These are phyloP conservation scores for Neonectria magnoliae DNA, from an alignment of 2,329 filamentous ascomycete genomes.

Conservation along the genomic window DNA sequence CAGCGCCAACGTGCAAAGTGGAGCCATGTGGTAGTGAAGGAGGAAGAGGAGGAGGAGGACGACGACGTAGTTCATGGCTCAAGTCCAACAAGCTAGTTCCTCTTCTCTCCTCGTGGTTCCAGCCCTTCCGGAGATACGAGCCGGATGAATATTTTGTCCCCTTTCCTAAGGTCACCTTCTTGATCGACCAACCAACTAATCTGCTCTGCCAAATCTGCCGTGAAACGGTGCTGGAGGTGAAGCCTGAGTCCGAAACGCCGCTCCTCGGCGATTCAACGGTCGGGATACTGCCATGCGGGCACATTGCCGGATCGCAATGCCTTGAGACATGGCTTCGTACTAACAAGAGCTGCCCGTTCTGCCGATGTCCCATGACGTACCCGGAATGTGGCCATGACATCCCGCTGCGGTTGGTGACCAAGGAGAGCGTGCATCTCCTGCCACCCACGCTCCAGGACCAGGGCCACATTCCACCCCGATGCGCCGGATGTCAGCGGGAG, in stretches of 20 bases:
- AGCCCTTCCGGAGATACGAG: constrained; percentile 32
- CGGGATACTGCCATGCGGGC: constrained; percentile 49
- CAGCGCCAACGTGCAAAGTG: not conserved
- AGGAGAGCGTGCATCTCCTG: constrained; percentile 45
- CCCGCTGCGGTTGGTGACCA: constrained; percentile 38
- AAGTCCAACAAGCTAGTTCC: constrained; percentile 19
- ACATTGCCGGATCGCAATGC: constrained; percentile 46
- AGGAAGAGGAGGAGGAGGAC: not conserved
- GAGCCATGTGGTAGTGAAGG: not conserved
- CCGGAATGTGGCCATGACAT: constrained; percentile 45
- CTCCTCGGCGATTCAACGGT: constrained; percentile 33
- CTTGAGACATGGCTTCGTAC: constrained; percentile 41
- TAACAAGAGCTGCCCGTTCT: constrained; percentile 48
- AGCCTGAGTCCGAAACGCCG: constrained; percentile 25
- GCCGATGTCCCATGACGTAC: constrained; percentile 43
- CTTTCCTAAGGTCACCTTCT: constrained; percentile 43
- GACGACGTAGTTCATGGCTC: constrained; percentile 10
- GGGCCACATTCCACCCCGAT: constrained; percentile 43
- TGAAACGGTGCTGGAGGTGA: constrained; percentile 31
- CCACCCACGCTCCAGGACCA: constrained; percentile 47
- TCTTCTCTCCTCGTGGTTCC: constrained; percentile 29
- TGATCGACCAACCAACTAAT: constrained; percentile 37
- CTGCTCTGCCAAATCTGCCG: constrained; percentile 43
- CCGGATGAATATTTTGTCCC: constrained; percentile 38
- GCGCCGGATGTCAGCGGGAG: constrained; percentile 29